Evolutionary conservation across 2,329 filamentous ascomycete species (phyloP), one percentile per base, ranked within the genome.

Genomic region (Mycosphaerella sp.): DNA sequence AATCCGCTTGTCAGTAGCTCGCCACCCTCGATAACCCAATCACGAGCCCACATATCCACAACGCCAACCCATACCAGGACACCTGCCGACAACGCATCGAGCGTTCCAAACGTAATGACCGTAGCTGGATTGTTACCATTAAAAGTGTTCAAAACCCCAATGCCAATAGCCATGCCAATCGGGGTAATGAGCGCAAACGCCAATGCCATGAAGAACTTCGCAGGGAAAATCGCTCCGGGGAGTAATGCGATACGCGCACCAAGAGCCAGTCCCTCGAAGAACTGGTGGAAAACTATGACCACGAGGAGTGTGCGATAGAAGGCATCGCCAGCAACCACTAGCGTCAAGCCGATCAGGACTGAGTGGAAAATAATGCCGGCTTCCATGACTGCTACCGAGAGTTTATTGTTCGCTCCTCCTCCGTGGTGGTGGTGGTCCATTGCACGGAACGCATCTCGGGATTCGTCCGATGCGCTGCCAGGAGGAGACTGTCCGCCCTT

Each of bases 181-280:
- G 86, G 86, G 0, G 86, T 90, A 49, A 87, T 81, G 21, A 89
- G 70, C 0, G 84, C 79, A 60, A 89, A 90, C 0, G 77, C 74
- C 1, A 68, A 58, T 0, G 78, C 85, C 70, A 90, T 81, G 10
- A 80, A 55, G 2, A 82, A 68, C 64, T 88, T 85, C 1, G 62
- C 35, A 1, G 56, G 63, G 3, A 63, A 59, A n/a, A 68, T 63
- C 3, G 59, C 58, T 10, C 64, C 65, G 49, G 81, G 78, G 0
- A 88, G 81, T 1, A 81, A 79, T 1, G 89, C 88, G 2, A 96
- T 79, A 50, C 91, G 85, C 1, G 89, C 84, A 13, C 90, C 90
- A 2, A 96, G 77, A 77, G 89, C 90, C 9, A 96, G 82, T 12
- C 90, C 90, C 69, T 96, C 90, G 54, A 96, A 95, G 39, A 87